These are phyloP conservation scores for Mycena sp. DNA, from an alignment of 1,284 basidiomycete species.

Conservation along the genomic window DNA sequence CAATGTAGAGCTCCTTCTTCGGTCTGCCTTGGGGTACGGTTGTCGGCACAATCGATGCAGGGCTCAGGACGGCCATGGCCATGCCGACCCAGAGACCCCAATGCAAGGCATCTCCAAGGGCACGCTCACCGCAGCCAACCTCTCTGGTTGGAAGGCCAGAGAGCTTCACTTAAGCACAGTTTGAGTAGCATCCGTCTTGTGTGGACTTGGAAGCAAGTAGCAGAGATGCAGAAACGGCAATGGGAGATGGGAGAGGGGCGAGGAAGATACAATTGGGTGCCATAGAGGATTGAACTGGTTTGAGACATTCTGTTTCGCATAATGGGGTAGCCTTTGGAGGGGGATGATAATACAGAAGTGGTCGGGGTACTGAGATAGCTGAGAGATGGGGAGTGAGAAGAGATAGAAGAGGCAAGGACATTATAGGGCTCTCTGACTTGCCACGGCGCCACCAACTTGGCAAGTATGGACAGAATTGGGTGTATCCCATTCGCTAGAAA, in stretches of 20 bases:
- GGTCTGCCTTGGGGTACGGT: constrained; percentile 36
- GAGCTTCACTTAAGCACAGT: constrained; percentile 91
- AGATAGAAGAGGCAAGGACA: constrained; percentile 47
- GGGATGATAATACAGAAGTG: constrained; percentile 60
- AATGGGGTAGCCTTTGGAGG: constrained; percentile 45
- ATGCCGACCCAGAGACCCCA: constrained; percentile 88
- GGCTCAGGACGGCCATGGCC: constrained; percentile 24
- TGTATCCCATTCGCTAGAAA: no score
- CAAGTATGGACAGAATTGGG: no score
- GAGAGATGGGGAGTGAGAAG: constrained; percentile 55
- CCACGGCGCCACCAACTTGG: no score
- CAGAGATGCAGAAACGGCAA: constrained; percentile 83
- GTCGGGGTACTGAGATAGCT: constrained; percentile 69
- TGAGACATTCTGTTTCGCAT: constrained; percentile 50
- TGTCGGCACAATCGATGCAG: constrained; percentile 32
- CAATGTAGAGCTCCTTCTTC: constrained; percentile 43
- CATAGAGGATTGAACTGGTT: constrained; percentile 39
- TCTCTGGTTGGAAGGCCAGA: constrained; percentile 81
- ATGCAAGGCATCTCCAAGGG: constrained; percentile 79
- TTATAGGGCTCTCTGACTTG: constrained; percentile 79
- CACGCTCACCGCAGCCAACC: constrained; percentile 83
- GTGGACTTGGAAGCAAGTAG: constrained; percentile 93
- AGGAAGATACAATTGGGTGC: constrained; percentile 60
- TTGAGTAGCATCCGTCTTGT: constrained; percentile 93
- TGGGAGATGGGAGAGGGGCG: constrained; percentile 61